Base-by-base conservation (phyloP, 306 rosid species). In the Lathyrus oleraceus region DNA sequence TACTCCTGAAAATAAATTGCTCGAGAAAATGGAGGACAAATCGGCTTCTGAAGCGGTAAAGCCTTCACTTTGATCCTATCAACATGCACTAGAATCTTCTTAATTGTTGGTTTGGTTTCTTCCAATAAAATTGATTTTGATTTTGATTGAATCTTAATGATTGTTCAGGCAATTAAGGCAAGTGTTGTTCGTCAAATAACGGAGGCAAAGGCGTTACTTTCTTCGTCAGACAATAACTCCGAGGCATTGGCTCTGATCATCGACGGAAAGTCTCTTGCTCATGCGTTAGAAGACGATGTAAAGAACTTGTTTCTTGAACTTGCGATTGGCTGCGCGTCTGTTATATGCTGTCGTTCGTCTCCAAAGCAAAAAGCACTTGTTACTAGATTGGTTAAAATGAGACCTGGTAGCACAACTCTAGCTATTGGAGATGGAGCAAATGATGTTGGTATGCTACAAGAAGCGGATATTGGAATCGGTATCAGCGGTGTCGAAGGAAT, bases 351-450 rank as follows among this genome's bases (percentile, higher is more conserved):
- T 40, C 94, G 99, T 65, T 91, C 99, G 40, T 95, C 99, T 74
- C 99, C 99, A 60, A 95, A 91, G 79, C 99, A 95, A 83, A 95
- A 95, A 81, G 97, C 97, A 69, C 93, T 91, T 67, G 99, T 95
- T 49, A 82, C 99, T 52, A 81, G 95, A 69, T 69, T 95, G 51
- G 99, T 95, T 28, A 95, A 95, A 81, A 57, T 53, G 30, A 87
- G 78, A 78, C 87, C 87, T 48, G 91, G 92, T 27, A 78, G 72
- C 43, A 95, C 97, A 70, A 91, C 92, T 65, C 89, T 95, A 54
- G 99, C 97, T 59, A 81, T 95, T 78, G 99, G 99, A 79, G 99
- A 95, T 79, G 99, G 99, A 39, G 99, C 99, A 73, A 95, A 95
- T 73, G 99, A 95, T 79, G 99, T 95, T 1, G 99, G 97, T 64